These are phyloP conservation scores for Cystobasidium slooffiae DNA, from an alignment of 1,284 basidiomycete species.

Conservation along the genomic window DNA sequence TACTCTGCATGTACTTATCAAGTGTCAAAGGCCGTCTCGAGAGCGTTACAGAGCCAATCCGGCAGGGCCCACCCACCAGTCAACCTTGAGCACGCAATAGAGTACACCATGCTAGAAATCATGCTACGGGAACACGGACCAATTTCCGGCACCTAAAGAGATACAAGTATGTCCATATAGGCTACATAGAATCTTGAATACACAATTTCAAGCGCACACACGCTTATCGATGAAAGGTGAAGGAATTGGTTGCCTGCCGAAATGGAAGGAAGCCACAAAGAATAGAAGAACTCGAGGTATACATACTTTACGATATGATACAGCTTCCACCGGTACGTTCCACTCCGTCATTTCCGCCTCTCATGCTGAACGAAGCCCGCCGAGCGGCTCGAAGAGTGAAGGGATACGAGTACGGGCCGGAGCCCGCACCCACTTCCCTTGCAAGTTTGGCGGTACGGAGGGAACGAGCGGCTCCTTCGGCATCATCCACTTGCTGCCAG, in stretches of 20 bases:
- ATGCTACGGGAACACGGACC: no score
- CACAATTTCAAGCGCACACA: neutral
- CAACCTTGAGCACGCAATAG: no score
- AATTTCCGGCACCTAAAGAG: no score
- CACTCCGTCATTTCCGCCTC: slow-evolving; percentile 3
- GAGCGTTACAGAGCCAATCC: no score
- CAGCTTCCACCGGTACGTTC: slow-evolving; percentile 31
- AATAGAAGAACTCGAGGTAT: neutral
- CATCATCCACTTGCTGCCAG: slow-evolving; percentile 38
- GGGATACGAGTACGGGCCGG: neutral
- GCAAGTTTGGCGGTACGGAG: slow-evolving; percentile 35
- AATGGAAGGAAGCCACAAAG: neutral
- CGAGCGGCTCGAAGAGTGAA: slow-evolving; percentile 22
- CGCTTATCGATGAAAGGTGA: neutral
- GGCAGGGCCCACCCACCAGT: no score
- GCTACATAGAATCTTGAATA: neutral
- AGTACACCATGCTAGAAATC: no score
- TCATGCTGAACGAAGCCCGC: slow-evolving; percentile 29
- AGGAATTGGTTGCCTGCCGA: neutral
- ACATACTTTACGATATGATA: slow-evolving; percentile 17
- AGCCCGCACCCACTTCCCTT: slow-evolving; percentile 8
- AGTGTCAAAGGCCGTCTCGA: no score
- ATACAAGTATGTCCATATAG: no score
- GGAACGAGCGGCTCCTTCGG: slow-evolving; percentile 26
- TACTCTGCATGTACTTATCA: no score